These are phyloP conservation scores for Coniochaeta sp. DNA, from an alignment of 2,329 filamentous ascomycete species.

Conservation along the genomic window DNA sequence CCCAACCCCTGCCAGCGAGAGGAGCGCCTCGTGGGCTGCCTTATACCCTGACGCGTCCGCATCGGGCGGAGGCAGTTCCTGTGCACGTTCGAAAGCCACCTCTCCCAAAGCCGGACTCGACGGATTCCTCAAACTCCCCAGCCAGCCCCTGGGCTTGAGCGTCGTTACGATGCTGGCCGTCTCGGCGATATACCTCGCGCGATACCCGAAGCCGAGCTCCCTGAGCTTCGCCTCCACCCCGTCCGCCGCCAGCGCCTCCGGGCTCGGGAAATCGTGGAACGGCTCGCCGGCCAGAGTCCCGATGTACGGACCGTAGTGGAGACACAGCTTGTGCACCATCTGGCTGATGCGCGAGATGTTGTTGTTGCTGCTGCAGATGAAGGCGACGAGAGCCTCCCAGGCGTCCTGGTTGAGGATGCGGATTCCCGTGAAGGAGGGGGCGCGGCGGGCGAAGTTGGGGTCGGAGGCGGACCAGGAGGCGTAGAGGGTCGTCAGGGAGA, in stretches of 20 bases:
- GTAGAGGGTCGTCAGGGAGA: slow-evolving; percentile 73
- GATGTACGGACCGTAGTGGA: slow-evolving; percentile 73
- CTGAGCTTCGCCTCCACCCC: slow-evolving; percentile 76
- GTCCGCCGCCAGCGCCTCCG: slow-evolving; percentile 61
- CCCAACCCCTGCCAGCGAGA: slow-evolving; percentile 78
- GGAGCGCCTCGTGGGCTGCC: slow-evolving; percentile 70
- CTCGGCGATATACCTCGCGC: slow-evolving; percentile 84
- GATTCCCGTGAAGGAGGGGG: slow-evolving; percentile 81
- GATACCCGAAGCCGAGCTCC: slow-evolving; percentile 84
- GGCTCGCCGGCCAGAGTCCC: slow-evolving; percentile 60
- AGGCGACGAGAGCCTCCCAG: slow-evolving; percentile 89
- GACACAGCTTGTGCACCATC: slow-evolving; percentile 91
- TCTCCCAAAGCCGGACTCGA: slow-evolving; percentile 43
- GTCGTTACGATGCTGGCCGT: slow-evolving; percentile 71
- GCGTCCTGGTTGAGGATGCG: slow-evolving; percentile 90
- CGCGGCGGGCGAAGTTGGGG: slow-evolving; percentile 80
- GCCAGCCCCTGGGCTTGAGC: slow-evolving; percentile 49
- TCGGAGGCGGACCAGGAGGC: slow-evolving; percentile 80
- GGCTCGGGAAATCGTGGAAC: slow-evolving; percentile 82
- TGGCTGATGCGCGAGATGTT: slow-evolving; percentile 92
- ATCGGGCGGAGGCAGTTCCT: not conserved
- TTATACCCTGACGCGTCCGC: slow-evolving; percentile 51
- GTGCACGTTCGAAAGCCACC: too few species aligned
- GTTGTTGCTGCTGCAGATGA: slow-evolving; percentile 99
- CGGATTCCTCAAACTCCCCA: slow-evolving; percentile 71